Evolutionary conservation across 2,329 filamentous ascomycete species (phyloP), one percentile per base, ranked within the genome.

Genomic region (Calonectria pseudoturangicola): DNA sequence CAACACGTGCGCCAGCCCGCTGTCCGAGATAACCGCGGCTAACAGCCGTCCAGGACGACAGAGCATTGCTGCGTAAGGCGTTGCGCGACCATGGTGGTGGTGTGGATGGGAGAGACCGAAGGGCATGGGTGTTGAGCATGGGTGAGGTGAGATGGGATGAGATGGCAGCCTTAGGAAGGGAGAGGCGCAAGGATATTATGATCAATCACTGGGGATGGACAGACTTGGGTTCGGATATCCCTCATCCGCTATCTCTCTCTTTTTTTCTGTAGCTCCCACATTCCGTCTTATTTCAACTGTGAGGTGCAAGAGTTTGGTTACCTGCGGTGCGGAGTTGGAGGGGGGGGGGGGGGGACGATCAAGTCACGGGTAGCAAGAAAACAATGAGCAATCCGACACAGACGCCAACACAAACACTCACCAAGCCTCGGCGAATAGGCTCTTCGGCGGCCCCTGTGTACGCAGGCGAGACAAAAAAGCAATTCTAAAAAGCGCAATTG

Each of bases 91-190:
- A 54, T 60, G 43, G 16, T 66, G 69, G 64, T 63, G 69, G 64
- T 67, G 69, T 67, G 64, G 64, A 56, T 62, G 51, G 21, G 54
- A 62, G 63, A 67, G 54, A 54, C 50, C 21, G 60, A 33, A 58
- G n/a, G 33, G 33, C 68, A 65, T 71, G 70, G 74, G 51, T 68
- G 48, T 28, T 33, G 58, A 43, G 47, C 64, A 66, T 65, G 62
- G 73, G 28, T 72, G 66, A 70, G 48, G 25, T 70, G 51, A 70
- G 54, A 70, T 50, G 66, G 66, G 54, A 58, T 56, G 63, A 73
- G 66, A 67, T 66, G 68, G 60, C 62, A 60, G 48, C 56, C 68
- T 39, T 68, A 18, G 33, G 48, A 70, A 48, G 62, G 71, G 54
- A 74, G 39, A 56, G 33, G 47, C 47, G 51, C 45, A 74, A 74